Percentiles rank a stretch among this genome's conserved stretches.
phyloP scores from a whole-genome alignment of 306 rosid genomes.

The Quercus alba region DNA sequence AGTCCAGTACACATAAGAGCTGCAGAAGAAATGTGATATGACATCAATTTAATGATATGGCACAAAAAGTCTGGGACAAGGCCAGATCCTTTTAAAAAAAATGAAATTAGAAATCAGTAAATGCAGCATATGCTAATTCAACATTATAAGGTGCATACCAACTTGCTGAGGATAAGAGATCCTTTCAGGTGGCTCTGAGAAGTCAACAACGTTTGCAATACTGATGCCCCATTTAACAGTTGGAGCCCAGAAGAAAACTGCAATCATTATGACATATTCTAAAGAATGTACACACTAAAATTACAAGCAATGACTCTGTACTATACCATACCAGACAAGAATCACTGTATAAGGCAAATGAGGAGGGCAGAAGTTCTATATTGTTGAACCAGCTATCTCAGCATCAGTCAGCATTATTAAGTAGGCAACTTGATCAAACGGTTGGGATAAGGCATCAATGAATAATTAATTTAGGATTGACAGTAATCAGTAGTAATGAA shows the following conservation, averaged over 20 bases:
- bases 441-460: no score
- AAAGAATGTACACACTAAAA: neutral
- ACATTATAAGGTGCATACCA: neutral
- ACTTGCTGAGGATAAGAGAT: slow-evolving; percentile 19
- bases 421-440: no score
- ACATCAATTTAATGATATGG: neutral
- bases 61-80: neutral
- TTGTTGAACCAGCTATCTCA: no score
- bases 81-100: neutral
- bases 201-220: slow-evolving; percentile 24
- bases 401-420: no score
- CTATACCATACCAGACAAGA: no score
- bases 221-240: slow-evolving; percentile 26
- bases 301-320: no score
- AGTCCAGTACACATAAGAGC: slow-evolving; percentile 18
- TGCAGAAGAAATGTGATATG: neutral
- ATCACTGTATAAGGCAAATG: no score
- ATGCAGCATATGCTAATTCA: neutral
- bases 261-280: neutral
- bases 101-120: neutral
- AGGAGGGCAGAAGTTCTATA: no score
- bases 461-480: no score
- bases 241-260: slow-evolving; percentile 30
- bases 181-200: slow-evolving; percentile 14
- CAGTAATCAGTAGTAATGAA: no score